Evolutionary conservation across 371 early-diverging fungal genomes (phyloP).

Genomic region (Phascolomyces articulosus): DNA sequence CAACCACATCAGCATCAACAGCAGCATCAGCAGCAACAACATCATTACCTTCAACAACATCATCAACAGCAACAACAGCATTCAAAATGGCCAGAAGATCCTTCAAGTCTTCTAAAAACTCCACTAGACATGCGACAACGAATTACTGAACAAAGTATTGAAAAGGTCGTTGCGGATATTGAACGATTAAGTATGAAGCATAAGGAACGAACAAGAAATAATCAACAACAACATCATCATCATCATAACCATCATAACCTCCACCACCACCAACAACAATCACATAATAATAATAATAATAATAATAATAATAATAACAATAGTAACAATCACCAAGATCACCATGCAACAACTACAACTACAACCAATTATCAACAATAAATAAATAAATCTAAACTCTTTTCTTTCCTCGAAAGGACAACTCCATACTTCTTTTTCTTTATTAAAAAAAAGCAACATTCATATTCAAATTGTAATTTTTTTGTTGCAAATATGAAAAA

Average conservation of each 20-base stretch:
- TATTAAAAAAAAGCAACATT: no score
- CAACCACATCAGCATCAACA: slow-evolving; percentile 3
- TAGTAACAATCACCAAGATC: neutral
- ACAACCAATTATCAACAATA: slow-evolving; percentile 4
- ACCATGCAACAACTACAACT: neutral
- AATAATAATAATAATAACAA: slow-evolving; percentile 7
- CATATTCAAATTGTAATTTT: no score
- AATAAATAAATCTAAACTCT: neutral
- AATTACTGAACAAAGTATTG: slow-evolving; percentile 35
- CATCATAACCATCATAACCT: neutral
- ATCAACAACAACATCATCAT: slow-evolving; percentile 2
- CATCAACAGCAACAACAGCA: slow-evolving; percentile 4
- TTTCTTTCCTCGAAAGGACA: no score
- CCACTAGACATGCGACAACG: slow-evolving; percentile 27
- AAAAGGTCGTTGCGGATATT: slow-evolving; percentile 41
- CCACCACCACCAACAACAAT: slow-evolving; percentile 9
- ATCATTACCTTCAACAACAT: neutral
- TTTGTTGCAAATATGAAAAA: no score
- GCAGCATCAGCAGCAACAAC: neutral
- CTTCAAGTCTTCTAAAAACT: slow-evolving; percentile 10
- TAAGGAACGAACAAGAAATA: slow-evolving; percentile 17
- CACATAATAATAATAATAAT: slow-evolving; percentile 1
- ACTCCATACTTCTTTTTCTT: slow-evolving; percentile 1
- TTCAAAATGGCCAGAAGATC: slow-evolving; percentile 16
- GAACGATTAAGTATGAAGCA: slow-evolving; percentile 32